A percentile compares a stretch with the other conserved stretches of the same genome.
Conservation (phyloP, 306 rosid genomes). For the Prunus mongolica region DNA sequence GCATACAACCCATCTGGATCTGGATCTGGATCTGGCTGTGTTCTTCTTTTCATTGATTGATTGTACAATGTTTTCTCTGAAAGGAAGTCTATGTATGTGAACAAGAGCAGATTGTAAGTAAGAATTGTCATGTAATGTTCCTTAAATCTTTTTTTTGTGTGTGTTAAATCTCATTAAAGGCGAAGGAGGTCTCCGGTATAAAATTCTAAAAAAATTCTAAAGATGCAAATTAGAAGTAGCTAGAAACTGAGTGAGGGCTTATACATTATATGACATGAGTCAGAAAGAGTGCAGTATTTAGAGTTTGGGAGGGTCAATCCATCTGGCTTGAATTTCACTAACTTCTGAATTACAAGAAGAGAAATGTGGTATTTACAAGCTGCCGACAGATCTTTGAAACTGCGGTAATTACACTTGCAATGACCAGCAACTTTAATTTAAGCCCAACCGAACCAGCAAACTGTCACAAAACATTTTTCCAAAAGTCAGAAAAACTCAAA, state of each 20-base stretch:
- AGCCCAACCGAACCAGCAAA: conserved; percentile 27
- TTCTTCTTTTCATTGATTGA: background rate
- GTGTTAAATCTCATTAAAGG: background rate
- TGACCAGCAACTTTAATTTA: conserved; percentile 10
- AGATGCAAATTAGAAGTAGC: background rate
- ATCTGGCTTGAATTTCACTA: background rate
- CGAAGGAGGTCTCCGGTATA: background rate
- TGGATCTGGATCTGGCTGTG: too few relatives aligned
- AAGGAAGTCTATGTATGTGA: background rate
- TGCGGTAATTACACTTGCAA: background rate
- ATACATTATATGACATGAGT: background rate
- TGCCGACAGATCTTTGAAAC: background rate
- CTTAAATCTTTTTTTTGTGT: background rate
- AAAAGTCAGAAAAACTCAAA: background rate
- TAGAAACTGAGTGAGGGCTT: background rate
- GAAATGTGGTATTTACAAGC: background rate
- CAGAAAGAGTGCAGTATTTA: background rate
- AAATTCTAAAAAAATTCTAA: background rate
- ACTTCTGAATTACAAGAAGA: background rate
- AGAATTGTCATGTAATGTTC: background rate
- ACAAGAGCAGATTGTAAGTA: background rate
- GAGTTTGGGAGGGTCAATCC: background rate
- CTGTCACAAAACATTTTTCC: conserved; percentile 13
- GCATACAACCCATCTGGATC: background rate
- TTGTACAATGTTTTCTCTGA: background rate